Evolutionary conservation across 1,284 basidiomycete genomes (phyloP).

Genomic region (Ustilago esculenta): DNA sequence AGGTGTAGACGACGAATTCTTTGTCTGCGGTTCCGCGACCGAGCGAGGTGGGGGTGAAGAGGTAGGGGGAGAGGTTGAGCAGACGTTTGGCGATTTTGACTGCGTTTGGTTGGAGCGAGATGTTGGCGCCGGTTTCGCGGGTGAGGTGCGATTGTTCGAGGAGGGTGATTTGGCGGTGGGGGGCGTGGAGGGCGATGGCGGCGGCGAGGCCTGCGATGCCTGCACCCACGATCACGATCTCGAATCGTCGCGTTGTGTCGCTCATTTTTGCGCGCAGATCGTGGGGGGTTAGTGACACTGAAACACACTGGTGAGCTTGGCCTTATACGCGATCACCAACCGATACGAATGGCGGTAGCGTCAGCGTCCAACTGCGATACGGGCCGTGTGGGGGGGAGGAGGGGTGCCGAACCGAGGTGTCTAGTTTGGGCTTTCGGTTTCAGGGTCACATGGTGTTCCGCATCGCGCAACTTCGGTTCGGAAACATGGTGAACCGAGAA

Average conservation of each 20-base stretch:
- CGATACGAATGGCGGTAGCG: too few relatives aligned
- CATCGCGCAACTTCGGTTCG: too few relatives aligned
- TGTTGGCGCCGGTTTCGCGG: slow-evolving; percentile 14
- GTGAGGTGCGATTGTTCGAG: slow-evolving; percentile 11
- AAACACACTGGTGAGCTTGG: too few relatives aligned
- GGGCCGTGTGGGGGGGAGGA: too few relatives aligned
- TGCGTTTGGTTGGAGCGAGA: slow-evolving; percentile 15
- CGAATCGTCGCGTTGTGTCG: not conserved
- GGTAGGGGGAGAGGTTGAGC: slow-evolving; percentile 6
- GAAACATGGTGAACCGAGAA: too few relatives aligned
- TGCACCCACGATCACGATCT: slow-evolving; percentile 10
- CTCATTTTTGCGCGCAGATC: not conserved
- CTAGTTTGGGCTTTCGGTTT: too few relatives aligned
- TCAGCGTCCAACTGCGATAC: too few relatives aligned
- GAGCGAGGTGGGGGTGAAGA: slow-evolving; percentile 7
- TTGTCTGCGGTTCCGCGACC: slow-evolving; percentile 11
- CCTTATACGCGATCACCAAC: too few relatives aligned
- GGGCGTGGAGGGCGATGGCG: slow-evolving; percentile 4
- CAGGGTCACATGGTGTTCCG: too few relatives aligned
- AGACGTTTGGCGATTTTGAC: slow-evolving; percentile 19
- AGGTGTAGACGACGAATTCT: slow-evolving; percentile 9
- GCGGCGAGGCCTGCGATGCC: slow-evolving; percentile 16
- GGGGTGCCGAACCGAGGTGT: too few relatives aligned
- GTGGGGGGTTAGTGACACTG: too few relatives aligned
- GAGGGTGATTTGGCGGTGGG: slow-evolving; percentile 1